phyloP scores from a whole-genome alignment of 805 yeast genomes.

The Teunomyces pallodes region DNA sequence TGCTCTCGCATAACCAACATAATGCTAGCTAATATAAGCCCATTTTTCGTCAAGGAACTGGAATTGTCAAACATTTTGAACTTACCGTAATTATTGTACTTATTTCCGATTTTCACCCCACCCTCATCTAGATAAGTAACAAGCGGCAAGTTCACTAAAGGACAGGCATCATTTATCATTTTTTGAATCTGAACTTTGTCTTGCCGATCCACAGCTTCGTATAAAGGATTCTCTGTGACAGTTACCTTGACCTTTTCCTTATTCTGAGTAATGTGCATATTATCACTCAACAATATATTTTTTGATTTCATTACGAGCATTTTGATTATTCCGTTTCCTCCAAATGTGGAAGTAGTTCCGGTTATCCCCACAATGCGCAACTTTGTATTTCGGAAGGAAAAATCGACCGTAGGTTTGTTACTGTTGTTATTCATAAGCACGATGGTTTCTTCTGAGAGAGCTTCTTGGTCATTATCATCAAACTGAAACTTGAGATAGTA shows the following conservation, averaged over 20 bases:
- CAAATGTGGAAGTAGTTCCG: constrained; percentile 35
- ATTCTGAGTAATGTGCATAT: constrained; percentile 12
- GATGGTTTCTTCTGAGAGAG: constrained; percentile 13
- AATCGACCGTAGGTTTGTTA: constrained; percentile 28
- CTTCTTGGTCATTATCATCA: constrained; percentile 10
- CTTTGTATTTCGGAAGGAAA: constrained; percentile 24
- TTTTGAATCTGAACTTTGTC: constrained; percentile 18
- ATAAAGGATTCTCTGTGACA: constrained; percentile 13
- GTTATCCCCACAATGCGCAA: constrained; percentile 31
- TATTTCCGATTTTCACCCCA: constrained; percentile 16
- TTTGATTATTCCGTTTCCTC: constrained; percentile 30
- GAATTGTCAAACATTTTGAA: constrained; percentile 17
- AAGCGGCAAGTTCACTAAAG: constrained; percentile 25
- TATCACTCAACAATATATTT: constrained; percentile 21
- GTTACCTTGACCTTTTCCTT: constrained; percentile 10
- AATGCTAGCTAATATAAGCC: constrained; percentile 21
- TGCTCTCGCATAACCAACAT: constrained; percentile 31
- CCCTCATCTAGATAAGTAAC: constrained; percentile 30
- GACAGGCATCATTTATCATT: constrained; percentile 14
- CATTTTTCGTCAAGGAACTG: constrained; percentile 11
- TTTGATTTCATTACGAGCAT: constrained; percentile 17
- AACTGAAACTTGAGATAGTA: constrained; percentile 23
- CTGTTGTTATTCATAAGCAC: constrained; percentile 28
- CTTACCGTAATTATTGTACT: constrained; percentile 19
- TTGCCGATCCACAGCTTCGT: constrained; percentile 19